phyloP scores from a whole-genome alignment of 2,329 filamentous ascomycete species.

The Immersiporthe knoxdaviesiana region DNA sequence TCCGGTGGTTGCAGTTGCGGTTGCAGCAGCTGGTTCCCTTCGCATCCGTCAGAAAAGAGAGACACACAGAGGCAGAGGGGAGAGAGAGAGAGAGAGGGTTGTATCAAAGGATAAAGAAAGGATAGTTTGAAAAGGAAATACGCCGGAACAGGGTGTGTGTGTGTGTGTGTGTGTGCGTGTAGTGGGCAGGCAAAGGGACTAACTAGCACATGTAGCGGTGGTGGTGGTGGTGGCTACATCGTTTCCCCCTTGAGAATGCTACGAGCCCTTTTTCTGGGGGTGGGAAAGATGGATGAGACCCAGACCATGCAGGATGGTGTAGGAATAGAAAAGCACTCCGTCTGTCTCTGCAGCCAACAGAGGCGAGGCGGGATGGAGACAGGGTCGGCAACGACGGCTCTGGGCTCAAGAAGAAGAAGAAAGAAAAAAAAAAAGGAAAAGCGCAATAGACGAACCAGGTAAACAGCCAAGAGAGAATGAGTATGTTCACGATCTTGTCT shows the following conservation, averaged over 20 bases:
- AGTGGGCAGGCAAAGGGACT: not conserved
- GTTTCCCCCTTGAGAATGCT: not conserved
- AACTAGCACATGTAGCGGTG: not conserved
- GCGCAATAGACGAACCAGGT: not conserved
- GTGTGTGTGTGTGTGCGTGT: too few relatives aligned
- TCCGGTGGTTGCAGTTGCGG: constrained; percentile 45
- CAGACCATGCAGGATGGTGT: constrained; percentile 5
- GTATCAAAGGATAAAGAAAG: not conserved
- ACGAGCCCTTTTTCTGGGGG: not conserved
- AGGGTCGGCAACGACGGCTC: too few relatives aligned
- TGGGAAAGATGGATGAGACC: not conserved
- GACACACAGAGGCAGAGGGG: too few relatives aligned
- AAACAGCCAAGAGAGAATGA: not conserved
- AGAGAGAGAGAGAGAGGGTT: not conserved
- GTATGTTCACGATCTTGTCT: not conserved
- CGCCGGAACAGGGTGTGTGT: not conserved
- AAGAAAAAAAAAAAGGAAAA: not conserved
- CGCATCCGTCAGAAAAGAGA: not conserved
- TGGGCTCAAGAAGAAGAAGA: too few relatives aligned
- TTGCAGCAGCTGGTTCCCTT: constrained; percentile 23
- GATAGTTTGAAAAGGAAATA: not conserved
- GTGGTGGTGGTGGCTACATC: constrained; percentile 1
- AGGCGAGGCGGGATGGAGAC: not conserved
- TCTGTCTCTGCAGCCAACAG: not conserved
- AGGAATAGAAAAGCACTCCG: not conserved